A percentile compares a stretch with the other conserved stretches of the same genome.
Conservation (phyloP, 805 yeast species). For the Candida maesae region DNA sequence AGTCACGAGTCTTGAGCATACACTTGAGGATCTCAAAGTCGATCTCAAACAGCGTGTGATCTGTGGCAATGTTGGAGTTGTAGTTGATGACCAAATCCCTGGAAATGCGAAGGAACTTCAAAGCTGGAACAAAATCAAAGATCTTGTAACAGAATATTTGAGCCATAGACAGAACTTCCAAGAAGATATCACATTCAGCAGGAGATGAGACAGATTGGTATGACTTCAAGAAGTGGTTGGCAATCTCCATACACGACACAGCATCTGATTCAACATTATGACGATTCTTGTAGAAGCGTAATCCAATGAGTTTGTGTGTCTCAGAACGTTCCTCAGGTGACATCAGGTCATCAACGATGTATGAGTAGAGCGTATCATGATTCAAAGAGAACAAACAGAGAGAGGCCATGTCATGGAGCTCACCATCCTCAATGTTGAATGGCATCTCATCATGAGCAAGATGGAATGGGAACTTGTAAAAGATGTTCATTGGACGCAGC, state of each 20-base stretch:
- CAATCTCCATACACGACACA: conserved; percentile 14
- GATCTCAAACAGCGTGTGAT: conserved; percentile 6
- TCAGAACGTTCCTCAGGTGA: conserved; percentile 27
- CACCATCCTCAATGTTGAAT: conserved; percentile 25
- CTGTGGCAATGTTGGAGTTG: background rate
- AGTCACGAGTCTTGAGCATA: conserved; percentile 28
- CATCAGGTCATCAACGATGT: conserved; percentile 28
- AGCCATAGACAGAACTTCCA: conserved; percentile 39
- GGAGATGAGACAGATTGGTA: conserved; percentile 5
- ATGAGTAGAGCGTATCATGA: conserved; percentile 39
- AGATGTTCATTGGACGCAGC: conserved; percentile 37
- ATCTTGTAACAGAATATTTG: conserved; percentile 42
- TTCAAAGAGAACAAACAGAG: conserved; percentile 35
- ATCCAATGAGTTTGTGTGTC: conserved; percentile 39
- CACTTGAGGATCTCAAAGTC: conserved; percentile 22
- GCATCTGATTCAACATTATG: conserved; percentile 3
- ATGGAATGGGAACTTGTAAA: conserved; percentile 47
- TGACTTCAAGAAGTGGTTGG: conserved; percentile 20
- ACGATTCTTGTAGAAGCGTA: conserved; percentile 30
- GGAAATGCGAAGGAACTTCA: conserved; percentile 38
- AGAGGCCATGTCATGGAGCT: conserved; percentile 34
- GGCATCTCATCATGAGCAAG: conserved; percentile 25
- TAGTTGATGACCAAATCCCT: background rate
- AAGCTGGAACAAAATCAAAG: conserved; percentile 39
- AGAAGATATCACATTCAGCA: conserved; percentile 36